Percentiles rank a stretch among this genome's conserved stretches.
Conservation (phyloP, 2,329 filamentous ascomycete genomes). For the Cladophialophora carrionii region DNA sequence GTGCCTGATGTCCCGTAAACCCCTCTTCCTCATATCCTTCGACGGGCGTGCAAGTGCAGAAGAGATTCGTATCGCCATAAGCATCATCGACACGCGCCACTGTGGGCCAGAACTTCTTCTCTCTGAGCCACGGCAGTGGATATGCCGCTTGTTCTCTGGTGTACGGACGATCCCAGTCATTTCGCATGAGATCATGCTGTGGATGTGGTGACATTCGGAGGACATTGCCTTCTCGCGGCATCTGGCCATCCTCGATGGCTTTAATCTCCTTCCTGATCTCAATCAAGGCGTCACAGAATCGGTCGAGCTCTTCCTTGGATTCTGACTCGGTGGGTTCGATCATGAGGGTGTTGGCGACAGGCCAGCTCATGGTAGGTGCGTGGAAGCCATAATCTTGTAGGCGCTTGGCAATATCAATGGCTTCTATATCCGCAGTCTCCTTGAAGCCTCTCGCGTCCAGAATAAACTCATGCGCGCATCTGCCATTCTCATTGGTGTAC, state of each 20-base stretch:
- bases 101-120: conserved; percentile 98
- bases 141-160: conserved; percentile 82
- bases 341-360: conserved; percentile 93
- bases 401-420: conserved; percentile 93
- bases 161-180: conserved; percentile 83
- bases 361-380: conserved; percentile 95
- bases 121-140: conserved; percentile 75
- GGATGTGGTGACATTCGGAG: conserved; percentile 89
- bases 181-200: conserved; percentile 73
- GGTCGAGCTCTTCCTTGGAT: conserved; percentile 86
- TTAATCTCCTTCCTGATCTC: conserved; percentile 83
- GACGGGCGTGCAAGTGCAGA: conserved; percentile 90
- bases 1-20: conserved; percentile 29
- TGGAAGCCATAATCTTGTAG: conserved; percentile 98
- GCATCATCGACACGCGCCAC: conserved; percentile 88
- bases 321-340: conserved; percentile 96
- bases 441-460: conserved; percentile 85
- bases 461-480: conserved; percentile 97
- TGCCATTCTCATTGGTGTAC: conserved; percentile 86
- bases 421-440: conserved; percentile 80
- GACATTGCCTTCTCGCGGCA: conserved; percentile 76
- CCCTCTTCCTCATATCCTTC: conserved; percentile 52
- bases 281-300: conserved; percentile 88
- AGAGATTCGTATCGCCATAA: conserved; percentile 88
- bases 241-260: conserved; percentile 76